These are phyloP conservation scores for Alnus glutinosa DNA, from an alignment of 306 rosid species.

Conservation along the genomic window DNA sequence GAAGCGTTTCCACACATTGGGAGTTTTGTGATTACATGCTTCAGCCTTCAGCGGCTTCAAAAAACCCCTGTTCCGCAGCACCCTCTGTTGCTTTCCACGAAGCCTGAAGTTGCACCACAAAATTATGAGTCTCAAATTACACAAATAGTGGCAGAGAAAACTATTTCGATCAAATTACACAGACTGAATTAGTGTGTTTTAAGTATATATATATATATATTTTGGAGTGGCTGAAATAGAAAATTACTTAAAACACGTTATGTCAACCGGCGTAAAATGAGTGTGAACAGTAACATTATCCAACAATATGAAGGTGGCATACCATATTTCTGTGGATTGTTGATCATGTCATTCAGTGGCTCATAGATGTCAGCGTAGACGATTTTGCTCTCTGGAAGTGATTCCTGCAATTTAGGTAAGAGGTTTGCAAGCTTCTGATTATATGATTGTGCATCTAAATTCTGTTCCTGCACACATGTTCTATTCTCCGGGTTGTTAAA, in stretches of 20 bases:
- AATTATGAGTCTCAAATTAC: neutral
- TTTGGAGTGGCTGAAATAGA: no score
- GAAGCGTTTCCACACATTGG: slow-evolving; percentile 36
- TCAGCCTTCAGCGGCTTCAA: slow-evolving; percentile 40
- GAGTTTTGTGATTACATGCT: slow-evolving; percentile 38
- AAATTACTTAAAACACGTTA: no score
- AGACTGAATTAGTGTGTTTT: no score
- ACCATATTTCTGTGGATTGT: slow-evolving; percentile 57
- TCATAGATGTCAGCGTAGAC: slow-evolving; percentile 37
- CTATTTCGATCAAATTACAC: no score
- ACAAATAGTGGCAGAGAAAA: neutral
- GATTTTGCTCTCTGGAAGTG: slow-evolving; percentile 49
- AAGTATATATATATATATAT: no score
- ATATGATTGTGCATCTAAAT: slow-evolving; percentile 46
- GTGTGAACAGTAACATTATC: no score
- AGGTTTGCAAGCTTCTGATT: slow-evolving; percentile 46
- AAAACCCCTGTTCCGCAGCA: slow-evolving; percentile 60
- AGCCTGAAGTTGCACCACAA: slow-evolving; percentile 31
- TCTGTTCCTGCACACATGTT: slow-evolving; percentile 51
- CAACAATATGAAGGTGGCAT: neutral
- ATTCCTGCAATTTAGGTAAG: slow-evolving; percentile 34
- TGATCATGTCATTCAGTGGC: slow-evolving; percentile 44
- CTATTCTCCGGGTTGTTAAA: slow-evolving; percentile 13
- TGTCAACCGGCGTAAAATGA: no score
- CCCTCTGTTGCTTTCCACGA: slow-evolving; percentile 42